Evolutionary conservation across 2,329 filamentous ascomycete species (phyloP), one percentile per base, ranked within the genome.

Genomic region (Macrophomina tecta): DNA sequence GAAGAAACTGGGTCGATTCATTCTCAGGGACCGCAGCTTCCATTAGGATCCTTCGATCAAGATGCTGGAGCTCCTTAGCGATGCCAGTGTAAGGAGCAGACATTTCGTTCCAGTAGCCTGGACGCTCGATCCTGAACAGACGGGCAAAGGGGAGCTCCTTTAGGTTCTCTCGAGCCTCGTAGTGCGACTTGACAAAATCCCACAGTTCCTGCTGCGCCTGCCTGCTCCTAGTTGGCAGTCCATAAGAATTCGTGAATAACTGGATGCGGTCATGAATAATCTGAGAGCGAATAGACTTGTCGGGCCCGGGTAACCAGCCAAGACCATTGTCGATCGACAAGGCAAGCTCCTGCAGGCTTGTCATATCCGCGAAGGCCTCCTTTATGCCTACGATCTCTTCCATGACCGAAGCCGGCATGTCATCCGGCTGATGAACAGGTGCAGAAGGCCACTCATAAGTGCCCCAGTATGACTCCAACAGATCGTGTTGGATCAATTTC

Each of bases 261-360:
- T 78, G 79, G 32, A 51, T 16, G 32, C 75, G 76, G 1, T 78
- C 79, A 18, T 81, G 77, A 55, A 84, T 79, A 23, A 85, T 79
- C 5, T 80, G 79, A 53, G 83, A 83, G 23, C 80, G 76, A 46
- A 83, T 78, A 0, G 83, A 85, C 18, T 82, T 77, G 73, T 91
- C 88, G 1, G 89, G 86, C 0, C 89, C 89, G 55, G 80, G 80
- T 11, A 92, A 82, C 82, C 88, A 91, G 11, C 90, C 90, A 45
- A 91, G 81, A 9, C 90, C 89, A 66, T 85, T 88, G 72, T 91
- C 87, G 48, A 91, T 83, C 18, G 87, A 90, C 3, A 92, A 77
- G 0, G 86, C 90, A n/a, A 92, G 82, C 68, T 91, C 88, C 42
- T 80, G 82, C 2, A 89, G 84, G 8, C 82, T 81, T 1, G 74